Conservation (phyloP, 1,284 basidiomycete species). For the Pyrrhoderma lamaoense region DNA sequence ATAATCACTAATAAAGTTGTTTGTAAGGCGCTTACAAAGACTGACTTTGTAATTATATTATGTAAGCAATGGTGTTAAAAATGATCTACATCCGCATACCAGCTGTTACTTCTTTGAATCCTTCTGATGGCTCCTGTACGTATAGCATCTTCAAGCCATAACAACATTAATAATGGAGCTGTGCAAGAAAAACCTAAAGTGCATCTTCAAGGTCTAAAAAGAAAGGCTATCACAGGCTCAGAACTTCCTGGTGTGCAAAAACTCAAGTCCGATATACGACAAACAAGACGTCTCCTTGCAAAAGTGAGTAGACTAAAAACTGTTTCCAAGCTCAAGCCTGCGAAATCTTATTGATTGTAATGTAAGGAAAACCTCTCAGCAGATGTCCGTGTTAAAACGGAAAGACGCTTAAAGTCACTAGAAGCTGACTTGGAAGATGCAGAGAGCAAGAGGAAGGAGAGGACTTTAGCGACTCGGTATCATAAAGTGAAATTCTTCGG, state of each 20-base stretch:
- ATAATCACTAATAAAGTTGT: no score
- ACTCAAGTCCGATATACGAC: constrained; percentile 71
- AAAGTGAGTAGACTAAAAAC: constrained; percentile 41
- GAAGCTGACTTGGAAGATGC: constrained; percentile 68
- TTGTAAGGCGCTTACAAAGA: no score
- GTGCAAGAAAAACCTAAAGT: background rate
- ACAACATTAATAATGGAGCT: no score
- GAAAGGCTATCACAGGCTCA: background rate
- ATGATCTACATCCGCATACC: no score
- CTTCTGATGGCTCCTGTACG: no score
- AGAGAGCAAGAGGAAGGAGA: constrained; percentile 56
- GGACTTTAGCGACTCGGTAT: constrained; percentile 64
- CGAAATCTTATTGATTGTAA: background rate
- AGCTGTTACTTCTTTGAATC: no score
- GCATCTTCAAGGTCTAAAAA: background rate
- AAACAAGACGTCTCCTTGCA: constrained; percentile 70
- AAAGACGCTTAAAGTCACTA: constrained; percentile 66
- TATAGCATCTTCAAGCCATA: no score
- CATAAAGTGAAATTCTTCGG: constrained; percentile 89
- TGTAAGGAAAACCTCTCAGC: constrained; percentile 68
- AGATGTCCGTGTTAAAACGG: constrained; percentile 68
- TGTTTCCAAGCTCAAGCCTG: background rate
- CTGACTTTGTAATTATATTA: no score
- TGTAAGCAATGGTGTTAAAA: no score
- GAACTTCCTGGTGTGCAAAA: constrained; percentile 62